Base-by-base conservation (phyloP, 306 rosid species). In the Biancaea sappan region DNA sequence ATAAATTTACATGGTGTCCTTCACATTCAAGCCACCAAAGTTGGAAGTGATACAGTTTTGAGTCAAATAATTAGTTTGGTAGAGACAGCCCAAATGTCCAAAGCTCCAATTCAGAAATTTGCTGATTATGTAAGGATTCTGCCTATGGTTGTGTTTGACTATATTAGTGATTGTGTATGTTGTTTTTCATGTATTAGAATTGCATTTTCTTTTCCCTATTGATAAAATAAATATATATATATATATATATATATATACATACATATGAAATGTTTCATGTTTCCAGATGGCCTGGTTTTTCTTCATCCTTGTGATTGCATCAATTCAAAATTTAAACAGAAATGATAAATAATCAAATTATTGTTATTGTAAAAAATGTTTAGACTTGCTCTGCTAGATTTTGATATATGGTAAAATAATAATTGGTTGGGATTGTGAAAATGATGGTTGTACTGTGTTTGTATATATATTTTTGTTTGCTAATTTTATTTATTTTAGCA, bases 71-170 rank as follows among this genome's bases (percentile, higher is more conserved):
- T 95, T 81, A 92, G 87, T 85, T 85, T 95, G 87, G 99, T 95
- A 51, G 99, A 95, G 92, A 86, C 92, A 24, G 99, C 99, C 25
- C 99, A 95, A 80, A 95, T 95, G 99, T 90, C 98, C 56, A 95
- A 95, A 82, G 99, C 99, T 60, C 99, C 98, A 32, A 95, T 95
- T 79, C 99, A 95, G 90, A 95, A 95, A 82, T 95, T 95, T 85
- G 99, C 99, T 58, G 99, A 95, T 78, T 95, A 87, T 84, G 99
- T 95, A 86, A 92, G 99, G 82, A 69, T 78, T 69, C 9, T 79
- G 76, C 60, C 52, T 2, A 9, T 74, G 65, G 69, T 41, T 78
- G 53, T 38, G 72, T 47, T 73, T 63, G 29, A 70, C 48, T 38
- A n/a, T n/a, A n/a, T n/a, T n/a, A n/a, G 31, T 18, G 29, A 40